phyloP scores from a whole-genome alignment of 2,329 filamentous ascomycete species.

The Stagonosporopsis rhizophila region DNA sequence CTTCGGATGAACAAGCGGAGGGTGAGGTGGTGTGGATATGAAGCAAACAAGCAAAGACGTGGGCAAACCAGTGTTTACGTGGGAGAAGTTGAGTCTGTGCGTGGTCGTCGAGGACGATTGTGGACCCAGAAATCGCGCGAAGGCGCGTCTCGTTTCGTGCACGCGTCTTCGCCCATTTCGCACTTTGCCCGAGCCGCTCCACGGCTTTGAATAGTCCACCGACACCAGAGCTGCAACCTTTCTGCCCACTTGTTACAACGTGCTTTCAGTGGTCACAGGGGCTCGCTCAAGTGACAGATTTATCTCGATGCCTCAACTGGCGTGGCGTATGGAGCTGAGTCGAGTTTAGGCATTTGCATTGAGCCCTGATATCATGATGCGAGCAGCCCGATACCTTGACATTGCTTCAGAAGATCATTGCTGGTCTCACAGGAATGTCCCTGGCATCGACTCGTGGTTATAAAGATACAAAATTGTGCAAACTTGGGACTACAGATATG shows the following conservation, averaged over 20 bases:
- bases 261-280: too few relatives aligned
- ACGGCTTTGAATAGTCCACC: neutral
- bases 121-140: constrained; percentile 7
- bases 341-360: neutral
- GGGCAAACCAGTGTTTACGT: constrained; percentile 14
- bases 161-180: constrained; percentile 7
- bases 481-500: neutral
- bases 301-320: too few relatives aligned
- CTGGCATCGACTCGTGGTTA: neutral
- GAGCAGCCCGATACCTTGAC: neutral
- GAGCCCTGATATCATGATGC: neutral
- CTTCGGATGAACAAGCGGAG: neutral
- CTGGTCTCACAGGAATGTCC: neutral
- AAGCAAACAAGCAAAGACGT: constrained; percentile 4
- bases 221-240: neutral
- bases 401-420: neutral
- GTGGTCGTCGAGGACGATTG: constrained; percentile 14
- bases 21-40: constrained; percentile 1
- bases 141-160: constrained; percentile 12
- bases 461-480: neutral
- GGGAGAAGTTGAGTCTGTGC: constrained; percentile 11
- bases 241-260: neutral
- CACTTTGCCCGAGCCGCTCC: neutral
- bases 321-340: neutral
- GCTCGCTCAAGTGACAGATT: too few relatives aligned